Evolutionary conservation across 345 rosid species (phyloP), one percentile per base, ranked within the genome.

Genomic region (Bruguiera parviflora): DNA sequence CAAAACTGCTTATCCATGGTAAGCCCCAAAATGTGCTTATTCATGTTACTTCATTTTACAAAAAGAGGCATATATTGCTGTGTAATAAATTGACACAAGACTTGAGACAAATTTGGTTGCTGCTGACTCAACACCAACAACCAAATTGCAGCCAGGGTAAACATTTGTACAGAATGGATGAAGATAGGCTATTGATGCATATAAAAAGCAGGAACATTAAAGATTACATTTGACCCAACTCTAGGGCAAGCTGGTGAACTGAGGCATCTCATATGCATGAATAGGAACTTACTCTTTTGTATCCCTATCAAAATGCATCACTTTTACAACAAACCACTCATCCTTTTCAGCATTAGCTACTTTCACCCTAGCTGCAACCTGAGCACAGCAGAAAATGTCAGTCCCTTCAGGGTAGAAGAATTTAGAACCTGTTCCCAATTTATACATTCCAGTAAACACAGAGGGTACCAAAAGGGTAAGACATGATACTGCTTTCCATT

Each of bases 341-440:
- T 91, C 96, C 74, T 88, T 89, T 52, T 94, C 97, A 49, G 88
- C 95, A 74, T 87, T 84, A 67, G 87, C 97, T 13, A 80, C 78
- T 3, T 87, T 85, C 74, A 94, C 92, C 84, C 89, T 86, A 51
- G 98, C 98, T 22, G 98, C 98, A 43, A 94, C 98, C 98, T 94
- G 79, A 58, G 71, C 22, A 51, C 10, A 64, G 62, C 32, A 62
- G 63, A 71, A 70, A 72, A 46, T 28, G 20, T 69, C 70, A 52
- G 31, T 63, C 29, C 39, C 65, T 2, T 73, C 64, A 56, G 63
- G 20, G 46, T 9, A 7, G 49, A 71, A 74, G 51, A 70, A 62
- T 21, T 21, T 24, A 27, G 59, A 56, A 56, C 49, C 15, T 15
- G 16, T 3, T 43, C 49, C 49, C 19, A 43, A 43, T 13, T 10